These are phyloP conservation scores for Populus trichocarpa DNA, from an alignment of 441 rosid genomes.

Conservation along the genomic window DNA sequence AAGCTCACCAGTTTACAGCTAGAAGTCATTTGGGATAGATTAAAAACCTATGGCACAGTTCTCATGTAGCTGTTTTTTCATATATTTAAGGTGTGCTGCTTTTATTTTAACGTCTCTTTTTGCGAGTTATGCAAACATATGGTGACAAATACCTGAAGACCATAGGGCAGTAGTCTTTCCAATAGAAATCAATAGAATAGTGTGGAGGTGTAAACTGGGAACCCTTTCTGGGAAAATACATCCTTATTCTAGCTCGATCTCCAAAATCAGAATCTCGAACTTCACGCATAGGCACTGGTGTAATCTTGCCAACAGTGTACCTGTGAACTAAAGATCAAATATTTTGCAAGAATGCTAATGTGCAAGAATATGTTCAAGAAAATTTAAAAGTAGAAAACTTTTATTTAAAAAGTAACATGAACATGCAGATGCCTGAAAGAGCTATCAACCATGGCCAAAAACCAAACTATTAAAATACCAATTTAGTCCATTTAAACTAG, in stretches of 20 bases:
- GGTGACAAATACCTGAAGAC: slow-evolving; percentile 73
- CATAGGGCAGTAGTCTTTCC: slow-evolving; percentile 99
- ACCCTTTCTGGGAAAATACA: slow-evolving; percentile 86
- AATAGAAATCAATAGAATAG: slow-evolving; percentile 73
- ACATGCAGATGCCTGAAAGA: not conserved
- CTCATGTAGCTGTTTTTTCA: not conserved
- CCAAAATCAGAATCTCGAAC: slow-evolving; percentile 90
- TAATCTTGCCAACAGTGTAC: slow-evolving; percentile 95
- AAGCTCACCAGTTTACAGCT: not conserved
- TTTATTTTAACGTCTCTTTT: not conserved
- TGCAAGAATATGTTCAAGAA: not conserved
- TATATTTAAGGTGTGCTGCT: slow-evolving; percentile 6
- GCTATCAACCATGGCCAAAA: not conserved
- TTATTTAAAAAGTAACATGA: not conserved
- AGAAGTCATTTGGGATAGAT: not conserved
- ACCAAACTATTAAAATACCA: not conserved
- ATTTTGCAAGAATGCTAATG: slow-evolving; percentile 17
- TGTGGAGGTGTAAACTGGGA: slow-evolving; percentile 94
- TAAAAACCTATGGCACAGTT: not conserved
- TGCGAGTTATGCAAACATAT: slow-evolving; percentile 4
- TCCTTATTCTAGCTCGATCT: slow-evolving; percentile 85
- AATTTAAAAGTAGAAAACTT: not conserved
- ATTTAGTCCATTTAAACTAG: not conserved
- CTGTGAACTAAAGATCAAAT: slow-evolving; percentile 58
- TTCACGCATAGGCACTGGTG: slow-evolving; percentile 87